Evolutionary conservation across 2,329 filamentous ascomycete genomes (phyloP).

Genomic region (Xylariales sp.): DNA sequence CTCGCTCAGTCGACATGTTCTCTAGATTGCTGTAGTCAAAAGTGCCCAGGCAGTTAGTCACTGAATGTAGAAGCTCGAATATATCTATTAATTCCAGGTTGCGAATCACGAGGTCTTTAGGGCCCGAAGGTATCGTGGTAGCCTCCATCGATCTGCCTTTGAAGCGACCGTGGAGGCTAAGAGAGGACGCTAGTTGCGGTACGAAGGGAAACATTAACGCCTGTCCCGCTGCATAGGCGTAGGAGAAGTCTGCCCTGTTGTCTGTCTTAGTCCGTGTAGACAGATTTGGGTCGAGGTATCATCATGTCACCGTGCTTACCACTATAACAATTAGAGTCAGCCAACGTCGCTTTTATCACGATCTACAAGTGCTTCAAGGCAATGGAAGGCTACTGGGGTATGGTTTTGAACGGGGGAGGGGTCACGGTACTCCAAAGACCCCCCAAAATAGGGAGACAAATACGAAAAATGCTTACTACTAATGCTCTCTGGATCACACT

Average conservation of each 20-base stretch:
- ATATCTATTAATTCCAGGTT: slow-evolving; percentile 47
- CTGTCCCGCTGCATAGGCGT: slow-evolving; percentile 47
- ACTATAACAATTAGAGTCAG: slow-evolving; percentile 26
- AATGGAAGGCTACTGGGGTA: too few species aligned
- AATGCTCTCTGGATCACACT: slow-evolving; percentile 49
- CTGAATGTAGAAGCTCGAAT: slow-evolving; percentile 48
- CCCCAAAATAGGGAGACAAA: background rate
- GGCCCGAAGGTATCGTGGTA: slow-evolving; percentile 36
- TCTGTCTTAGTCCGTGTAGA: slow-evolving; percentile 32
- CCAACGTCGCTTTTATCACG: background rate
- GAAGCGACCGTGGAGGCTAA: slow-evolving; percentile 47
- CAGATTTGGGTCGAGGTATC: background rate
- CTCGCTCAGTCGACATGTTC: slow-evolving; percentile 45
- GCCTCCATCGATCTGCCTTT: slow-evolving; percentile 42
- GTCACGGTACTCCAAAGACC: too few species aligned
- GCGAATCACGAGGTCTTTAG: slow-evolving; percentile 42
- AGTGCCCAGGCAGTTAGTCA: slow-evolving; percentile 47
- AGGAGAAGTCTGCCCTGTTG: slow-evolving; percentile 50
- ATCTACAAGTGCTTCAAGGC: too few species aligned
- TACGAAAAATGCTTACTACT: slow-evolving; percentile 27
- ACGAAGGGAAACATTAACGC: slow-evolving; percentile 50
- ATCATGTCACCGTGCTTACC: slow-evolving; percentile 39
- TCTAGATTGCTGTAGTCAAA: slow-evolving; percentile 50
- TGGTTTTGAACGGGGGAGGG: too few species aligned
- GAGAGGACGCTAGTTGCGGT: slow-evolving; percentile 45